Conservation (phyloP, 257 asterid genomes). For the Penstemon newberryi region DNA sequence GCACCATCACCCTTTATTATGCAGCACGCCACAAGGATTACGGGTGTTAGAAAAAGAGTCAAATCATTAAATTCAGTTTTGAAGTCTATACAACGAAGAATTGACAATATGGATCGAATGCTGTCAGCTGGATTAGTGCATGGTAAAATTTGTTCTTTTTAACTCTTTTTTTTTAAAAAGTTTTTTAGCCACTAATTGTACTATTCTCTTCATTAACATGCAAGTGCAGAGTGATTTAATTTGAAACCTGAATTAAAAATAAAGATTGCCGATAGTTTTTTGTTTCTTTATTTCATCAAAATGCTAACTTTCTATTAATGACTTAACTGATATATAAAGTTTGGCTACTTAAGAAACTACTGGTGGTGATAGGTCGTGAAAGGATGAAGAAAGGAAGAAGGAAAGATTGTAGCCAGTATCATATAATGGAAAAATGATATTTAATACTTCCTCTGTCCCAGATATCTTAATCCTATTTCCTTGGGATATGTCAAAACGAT, state of each 20-base stretch:
- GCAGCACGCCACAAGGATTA: slow-evolving; percentile 94
- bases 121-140: slow-evolving; percentile 58
- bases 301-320: neutral
- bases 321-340: slow-evolving; percentile 4
- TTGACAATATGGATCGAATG: slow-evolving; percentile 83
- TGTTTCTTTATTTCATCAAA: neutral
- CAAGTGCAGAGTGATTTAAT: slow-evolving; percentile 3
- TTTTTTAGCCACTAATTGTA: neutral
- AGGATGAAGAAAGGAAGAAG: slow-evolving; percentile 4
- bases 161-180: neutral
- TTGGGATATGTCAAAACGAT: too few species aligned
- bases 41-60: slow-evolving; percentile 84
- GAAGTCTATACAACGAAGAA: slow-evolving; percentile 82
- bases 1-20: slow-evolving; percentile 93
- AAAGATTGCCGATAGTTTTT: neutral
- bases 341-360: neutral
- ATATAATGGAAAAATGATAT: neutral
- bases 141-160: slow-evolving; percentile 43
- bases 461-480: too few species aligned
- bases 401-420: neutral
- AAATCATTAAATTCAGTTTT: slow-evolving; percentile 70
- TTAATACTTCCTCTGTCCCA: neutral
- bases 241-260: slow-evolving; percentile 2
- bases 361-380: slow-evolving; percentile 15
- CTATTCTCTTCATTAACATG: slow-evolving; percentile 14